Evolutionary conservation across 352 stramenopile genomes (phyloP), one percentile per base, ranked within the genome.

Genomic region (Globisporangium viniferum): DNA sequence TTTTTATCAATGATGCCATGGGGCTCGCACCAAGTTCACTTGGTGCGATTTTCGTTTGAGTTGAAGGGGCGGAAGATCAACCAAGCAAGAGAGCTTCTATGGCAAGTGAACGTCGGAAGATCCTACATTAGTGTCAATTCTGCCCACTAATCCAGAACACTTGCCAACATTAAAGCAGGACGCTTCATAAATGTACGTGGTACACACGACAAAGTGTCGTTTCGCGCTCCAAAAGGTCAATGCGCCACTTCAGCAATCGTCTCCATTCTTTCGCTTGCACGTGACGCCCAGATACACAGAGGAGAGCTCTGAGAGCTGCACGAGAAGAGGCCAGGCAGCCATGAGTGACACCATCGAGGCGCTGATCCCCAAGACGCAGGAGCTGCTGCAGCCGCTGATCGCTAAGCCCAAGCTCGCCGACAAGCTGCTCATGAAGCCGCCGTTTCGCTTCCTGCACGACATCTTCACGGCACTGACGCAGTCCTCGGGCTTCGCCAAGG

Each of bases 391-490:
- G 73, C 84, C 80, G 35, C 79, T 99, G 67, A 89, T 98, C 61
- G 74, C 81, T 61, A 98, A 98, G 76, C 96, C 97, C 29, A 98
- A 98, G 77, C 81, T 98, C 58, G 86, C 88, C 5, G 94, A 98
- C 39, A 99, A 99, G 81, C 82, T 99, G 51, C 84, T 99, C 49
- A 75, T 78, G 69, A 98, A 98, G 73, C 97, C 97, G 39, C 97
- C 97, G 18, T 99, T 99, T 77, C 92, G 96, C 46, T 99, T 99
- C 74, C 79, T 99, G 51, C 91, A 98, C 76, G 95, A 99, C 74
- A 82, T 99, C 46, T 92, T 99, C 63, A 81, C 89, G 54, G 93
- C 90, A 55, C 76, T 99, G 44, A 89, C 79, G 24, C 75, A 82
- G 58, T 69, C 75, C 70, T 97, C 92, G 56, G 92, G 92, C 46